Conservation (phyloP, 495 filamentous ascomycete genomes). For the Baudoinia panamericana region DNA sequence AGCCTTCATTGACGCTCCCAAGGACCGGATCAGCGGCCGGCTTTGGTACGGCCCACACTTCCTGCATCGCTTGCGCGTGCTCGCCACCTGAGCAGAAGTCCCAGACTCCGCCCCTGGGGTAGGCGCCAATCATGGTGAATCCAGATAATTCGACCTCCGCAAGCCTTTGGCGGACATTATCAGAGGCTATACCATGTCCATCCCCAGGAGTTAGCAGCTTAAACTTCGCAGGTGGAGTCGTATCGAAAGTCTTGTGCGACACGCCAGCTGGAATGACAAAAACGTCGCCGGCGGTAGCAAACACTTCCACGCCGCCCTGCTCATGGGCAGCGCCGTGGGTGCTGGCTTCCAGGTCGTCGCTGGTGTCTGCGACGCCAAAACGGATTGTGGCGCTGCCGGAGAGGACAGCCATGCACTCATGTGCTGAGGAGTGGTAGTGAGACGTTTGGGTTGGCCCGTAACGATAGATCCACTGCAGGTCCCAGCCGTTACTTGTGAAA, state of each 20-base stretch:
- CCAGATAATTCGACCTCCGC: constrained; percentile 14
- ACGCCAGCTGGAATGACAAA: constrained; percentile 31
- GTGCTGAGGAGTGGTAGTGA: constrained; percentile 31
- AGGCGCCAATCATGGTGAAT: constrained; percentile 26
- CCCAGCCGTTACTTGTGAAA: constrained; percentile 28
- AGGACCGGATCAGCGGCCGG: constrained; percentile 24
- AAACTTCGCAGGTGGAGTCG: constrained; percentile 17
- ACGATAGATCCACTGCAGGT: constrained; percentile 27
- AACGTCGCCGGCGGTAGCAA: constrained; percentile 28
- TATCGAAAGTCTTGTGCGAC: constrained; percentile 28
- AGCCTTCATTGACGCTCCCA: constrained; percentile 15
- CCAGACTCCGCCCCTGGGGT: constrained; percentile 22
- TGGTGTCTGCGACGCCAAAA: constrained; percentile 30
- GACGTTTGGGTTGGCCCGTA: constrained; percentile 30
- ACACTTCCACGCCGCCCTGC: constrained; percentile 21
- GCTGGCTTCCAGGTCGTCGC: constrained; percentile 18
- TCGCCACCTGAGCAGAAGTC: constrained; percentile 23
- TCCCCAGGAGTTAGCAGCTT: constrained; percentile 24
- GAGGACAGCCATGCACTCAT: constrained; percentile 33
- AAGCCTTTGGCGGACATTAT: constrained; percentile 8
- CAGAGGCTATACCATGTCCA: constrained; percentile 14
- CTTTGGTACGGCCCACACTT: constrained; percentile 21
- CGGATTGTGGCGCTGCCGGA: constrained; percentile 28
- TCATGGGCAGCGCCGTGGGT: constrained; percentile 23
- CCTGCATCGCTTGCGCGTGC: constrained; percentile 13